These are phyloP conservation scores for Ophiosphaerella narmari DNA, from an alignment of 2,329 filamentous ascomycete species.

Conservation along the genomic window DNA sequence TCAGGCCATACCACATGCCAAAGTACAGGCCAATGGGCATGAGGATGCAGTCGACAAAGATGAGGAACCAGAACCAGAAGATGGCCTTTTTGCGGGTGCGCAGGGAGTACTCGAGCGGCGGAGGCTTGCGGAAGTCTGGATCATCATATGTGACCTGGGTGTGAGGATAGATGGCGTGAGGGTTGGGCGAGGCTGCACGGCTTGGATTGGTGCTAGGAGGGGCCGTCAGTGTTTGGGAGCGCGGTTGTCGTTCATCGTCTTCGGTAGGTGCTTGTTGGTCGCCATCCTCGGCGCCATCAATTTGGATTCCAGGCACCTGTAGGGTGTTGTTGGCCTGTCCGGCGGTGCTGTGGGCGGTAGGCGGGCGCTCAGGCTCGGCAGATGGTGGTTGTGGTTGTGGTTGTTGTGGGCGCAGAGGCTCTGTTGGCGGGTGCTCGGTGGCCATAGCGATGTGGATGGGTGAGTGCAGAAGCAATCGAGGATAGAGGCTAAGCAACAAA, in stretches of 20 bases:
- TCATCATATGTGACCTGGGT: slow-evolving; percentile 49
- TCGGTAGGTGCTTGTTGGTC: slow-evolving; percentile 14
- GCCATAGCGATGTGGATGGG: slow-evolving; percentile 23
- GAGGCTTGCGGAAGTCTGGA: slow-evolving; percentile 50
- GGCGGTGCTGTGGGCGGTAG: slow-evolving; percentile 15
- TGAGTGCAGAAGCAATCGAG: background rate
- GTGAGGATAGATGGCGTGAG: slow-evolving; percentile 44
- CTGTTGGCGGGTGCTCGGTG: slow-evolving; percentile 33
- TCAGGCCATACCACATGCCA: slow-evolving; percentile 62
- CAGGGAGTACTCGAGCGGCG: slow-evolving; percentile 61
- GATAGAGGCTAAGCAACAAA: background rate
- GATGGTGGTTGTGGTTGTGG: slow-evolving; percentile 9
- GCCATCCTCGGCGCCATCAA: slow-evolving; percentile 20
- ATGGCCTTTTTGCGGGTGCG: slow-evolving; percentile 60
- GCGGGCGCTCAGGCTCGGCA: slow-evolving; percentile 2
- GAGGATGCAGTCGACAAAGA: slow-evolving; percentile 62
- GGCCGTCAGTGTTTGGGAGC: slow-evolving; percentile 14
- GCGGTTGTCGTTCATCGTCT: slow-evolving; percentile 18
- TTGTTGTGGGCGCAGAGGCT: slow-evolving; percentile 28
- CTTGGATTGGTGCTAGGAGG: slow-evolving; percentile 27
- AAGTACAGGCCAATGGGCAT: slow-evolving; percentile 66
- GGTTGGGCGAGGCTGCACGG: slow-evolving; percentile 35
- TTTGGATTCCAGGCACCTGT: slow-evolving; percentile 24
- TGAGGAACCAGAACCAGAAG: slow-evolving; percentile 63
- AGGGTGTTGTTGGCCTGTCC: slow-evolving; percentile 17